Evolutionary conservation across 371 early-diverging fungal species (phyloP).

Genomic region (Coemansia sp.): DNA sequence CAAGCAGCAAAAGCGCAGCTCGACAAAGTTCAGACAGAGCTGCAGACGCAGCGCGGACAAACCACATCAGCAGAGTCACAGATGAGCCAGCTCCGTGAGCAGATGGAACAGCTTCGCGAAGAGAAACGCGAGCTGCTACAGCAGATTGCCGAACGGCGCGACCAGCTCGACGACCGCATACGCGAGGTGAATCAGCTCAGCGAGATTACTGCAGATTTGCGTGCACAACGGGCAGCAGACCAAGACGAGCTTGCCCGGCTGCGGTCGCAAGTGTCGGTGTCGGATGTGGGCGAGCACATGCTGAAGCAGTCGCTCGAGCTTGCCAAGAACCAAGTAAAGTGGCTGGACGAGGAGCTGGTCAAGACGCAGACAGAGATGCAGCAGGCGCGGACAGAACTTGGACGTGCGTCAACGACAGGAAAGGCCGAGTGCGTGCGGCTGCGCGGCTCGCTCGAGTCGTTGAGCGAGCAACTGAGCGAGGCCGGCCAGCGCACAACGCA

Average conservation of each 20-base stretch:
- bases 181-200: constrained; percentile 21
- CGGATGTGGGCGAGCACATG: constrained; percentile 53
- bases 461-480: constrained; percentile 51
- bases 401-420: constrained; percentile 37
- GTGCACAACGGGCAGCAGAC: constrained; percentile 39
- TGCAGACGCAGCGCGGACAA: constrained; percentile 12
- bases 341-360: constrained; percentile 61
- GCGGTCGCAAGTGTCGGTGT: constrained; percentile 41
- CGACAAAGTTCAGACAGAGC: not conserved
- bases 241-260: constrained; percentile 51
- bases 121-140: constrained; percentile 45
- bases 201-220: constrained; percentile 33
- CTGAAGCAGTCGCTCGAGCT: constrained; percentile 51
- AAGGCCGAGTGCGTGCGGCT: constrained; percentile 52
- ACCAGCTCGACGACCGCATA: constrained; percentile 34
- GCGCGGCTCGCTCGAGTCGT: constrained; percentile 37
- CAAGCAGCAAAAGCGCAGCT: constrained; percentile 8
- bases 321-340: constrained; percentile 53
- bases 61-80: not conserved
- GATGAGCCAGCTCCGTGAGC: constrained; percentile 10
- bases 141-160: constrained; percentile 47
- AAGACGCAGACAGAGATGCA: constrained; percentile 47
- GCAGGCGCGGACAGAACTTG: constrained; percentile 51
- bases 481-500: constrained; percentile 28
- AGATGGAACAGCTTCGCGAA: constrained; percentile 21